Evolutionary conservation across 306 rosid species (phyloP).

Genomic region (Castanopsis chinensis): DNA sequence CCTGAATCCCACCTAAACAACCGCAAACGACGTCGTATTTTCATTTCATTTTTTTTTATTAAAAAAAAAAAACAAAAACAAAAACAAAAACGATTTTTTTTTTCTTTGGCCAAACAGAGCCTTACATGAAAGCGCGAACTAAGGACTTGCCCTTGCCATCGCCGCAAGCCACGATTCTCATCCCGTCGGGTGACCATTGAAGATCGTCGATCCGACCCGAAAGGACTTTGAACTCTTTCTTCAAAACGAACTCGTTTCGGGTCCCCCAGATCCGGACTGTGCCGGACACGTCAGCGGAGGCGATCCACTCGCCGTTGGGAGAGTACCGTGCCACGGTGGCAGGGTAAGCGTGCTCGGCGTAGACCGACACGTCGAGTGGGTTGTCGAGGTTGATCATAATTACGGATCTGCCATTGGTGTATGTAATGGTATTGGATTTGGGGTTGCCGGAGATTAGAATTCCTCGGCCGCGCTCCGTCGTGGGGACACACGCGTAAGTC

Average conservation of each 20-base stretch:
- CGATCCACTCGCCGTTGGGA: constrained; percentile 95
- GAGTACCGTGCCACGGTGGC: constrained; percentile 86
- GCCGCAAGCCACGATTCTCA: constrained; percentile 89
- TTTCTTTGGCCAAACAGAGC: not conserved
- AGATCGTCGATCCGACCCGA: constrained; percentile 95
- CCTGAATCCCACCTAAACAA: constrained; percentile 90
- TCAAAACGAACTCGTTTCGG: constrained; percentile 68
- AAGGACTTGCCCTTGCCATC: constrained; percentile 90
- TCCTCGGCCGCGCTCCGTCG: constrained; percentile 92
- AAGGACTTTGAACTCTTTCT: constrained; percentile 86
- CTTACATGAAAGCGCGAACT: constrained; percentile 89
- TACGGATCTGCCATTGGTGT: constrained; percentile 86
- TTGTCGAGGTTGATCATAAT: constrained; percentile 68
- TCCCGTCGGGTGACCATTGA: constrained; percentile 93
- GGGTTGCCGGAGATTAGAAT: constrained; percentile 85
- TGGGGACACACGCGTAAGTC: constrained; percentile 77
- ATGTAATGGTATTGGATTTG: constrained; percentile 61
- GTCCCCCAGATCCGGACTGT: constrained; percentile 93
- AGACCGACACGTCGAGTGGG: constrained; percentile 79
- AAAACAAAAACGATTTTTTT: not conserved
- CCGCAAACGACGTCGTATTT: not conserved
- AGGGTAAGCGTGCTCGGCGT: constrained; percentile 86
- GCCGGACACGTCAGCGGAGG: constrained; percentile 87
- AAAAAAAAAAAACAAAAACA: not conserved
- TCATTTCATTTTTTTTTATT: too few relatives aligned